Evolutionary conservation across 148 eudicot species (phyloP), one percentile per base, ranked within the genome.

Genomic region (Oxyria digyna): DNA sequence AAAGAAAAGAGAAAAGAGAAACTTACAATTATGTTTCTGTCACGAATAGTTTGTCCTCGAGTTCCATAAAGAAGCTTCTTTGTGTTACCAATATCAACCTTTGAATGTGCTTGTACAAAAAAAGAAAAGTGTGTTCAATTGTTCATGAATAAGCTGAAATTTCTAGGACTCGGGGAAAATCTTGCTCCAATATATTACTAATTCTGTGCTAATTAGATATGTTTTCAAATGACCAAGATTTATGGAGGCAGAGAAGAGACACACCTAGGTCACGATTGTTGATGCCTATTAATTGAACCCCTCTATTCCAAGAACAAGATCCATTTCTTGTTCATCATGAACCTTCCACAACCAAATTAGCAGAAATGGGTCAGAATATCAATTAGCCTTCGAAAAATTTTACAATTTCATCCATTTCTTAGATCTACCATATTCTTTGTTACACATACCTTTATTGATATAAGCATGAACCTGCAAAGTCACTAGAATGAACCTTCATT

Each of bases 261-360:
- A 42, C 83, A 93, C 98, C 96, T 40, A 93, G 95, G 84, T 87
- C 77, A 13, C 98, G 89, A 41, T 93, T 93, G 77, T 93, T 93
- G 82, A 93, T 93, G 79, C 98, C 98, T 69, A 93, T 75, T 63
- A 93, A 85, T 72, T 88, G 71, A 73, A 93, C 72, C 38, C 96
- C 98, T 14, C 92, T 52, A 94, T 83, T 67, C 68, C 85, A 35
- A 94, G 96, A 37, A 90, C 88, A 13, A 95, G 96, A 52, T 94
- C 98, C 89, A 94, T 83, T 81, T 94, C 98, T 73, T 81, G 84
- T 76, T 85, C 98, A 82, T 88, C 78, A 59, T 92, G 97, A 42
- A 92, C 97, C 97, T n/a, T n/a, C n/a, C n/a, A n/a, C n/a, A n/a
- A n/a, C n/a, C n/a, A n/a, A n/a, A n/a, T n/a, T n/a, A n/a, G n/a